A percentile compares a stretch with the other conserved stretches of the same genome.
Evolutionary conservation across 2,329 filamentous ascomycete genomes (phyloP).

Genomic region (Scopulariopsis brevicaulis): DNA sequence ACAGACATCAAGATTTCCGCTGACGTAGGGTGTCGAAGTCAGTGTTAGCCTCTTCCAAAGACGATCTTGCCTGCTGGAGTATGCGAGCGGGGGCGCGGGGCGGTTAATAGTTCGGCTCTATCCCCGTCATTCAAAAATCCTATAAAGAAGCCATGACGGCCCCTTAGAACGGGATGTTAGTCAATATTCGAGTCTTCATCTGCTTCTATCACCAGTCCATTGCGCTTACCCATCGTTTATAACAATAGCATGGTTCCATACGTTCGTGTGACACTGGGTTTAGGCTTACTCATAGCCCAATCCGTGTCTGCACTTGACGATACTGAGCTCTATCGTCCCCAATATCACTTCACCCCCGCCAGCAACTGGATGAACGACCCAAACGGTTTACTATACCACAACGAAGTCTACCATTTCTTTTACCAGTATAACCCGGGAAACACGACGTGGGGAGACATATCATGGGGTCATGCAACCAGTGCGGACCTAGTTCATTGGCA

Average conservation of each 20-base stretch:
- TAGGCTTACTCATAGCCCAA: neutral
- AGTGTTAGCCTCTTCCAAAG: too few species aligned
- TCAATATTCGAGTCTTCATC: neutral
- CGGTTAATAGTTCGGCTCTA: too few species aligned
- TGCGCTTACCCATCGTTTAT: neutral
- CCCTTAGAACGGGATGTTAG: too few species aligned
- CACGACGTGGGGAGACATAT: constrained; percentile 2
- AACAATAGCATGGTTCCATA: constrained; percentile 1
- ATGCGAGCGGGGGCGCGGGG: too few species aligned
- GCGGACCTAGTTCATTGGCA: constrained; percentile 3
- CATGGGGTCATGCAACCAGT: constrained; percentile 6
- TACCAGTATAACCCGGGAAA: constrained; percentile 6
- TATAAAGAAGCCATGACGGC: too few species aligned
- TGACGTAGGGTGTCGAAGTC: too few species aligned
- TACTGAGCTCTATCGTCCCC: constrained; percentile 5
- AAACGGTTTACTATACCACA: constrained; percentile 4
- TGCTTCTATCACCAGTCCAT: neutral
- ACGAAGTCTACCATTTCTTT: constrained; percentile 4
- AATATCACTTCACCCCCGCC: constrained; percentile 5
- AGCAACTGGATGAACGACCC: constrained; percentile 5
- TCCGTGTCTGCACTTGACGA: constrained; percentile 3
- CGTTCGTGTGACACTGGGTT: neutral
- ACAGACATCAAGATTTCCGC: too few species aligned
- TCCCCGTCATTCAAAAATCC: too few species aligned
- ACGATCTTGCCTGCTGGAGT: too few species aligned